A percentile compares a stretch with the other conserved stretches of the same genome.
These are phyloP conservation scores for Cladosporium sp. DNA, from an alignment of 2,329 filamentous ascomycete species.

Conservation along the genomic window DNA sequence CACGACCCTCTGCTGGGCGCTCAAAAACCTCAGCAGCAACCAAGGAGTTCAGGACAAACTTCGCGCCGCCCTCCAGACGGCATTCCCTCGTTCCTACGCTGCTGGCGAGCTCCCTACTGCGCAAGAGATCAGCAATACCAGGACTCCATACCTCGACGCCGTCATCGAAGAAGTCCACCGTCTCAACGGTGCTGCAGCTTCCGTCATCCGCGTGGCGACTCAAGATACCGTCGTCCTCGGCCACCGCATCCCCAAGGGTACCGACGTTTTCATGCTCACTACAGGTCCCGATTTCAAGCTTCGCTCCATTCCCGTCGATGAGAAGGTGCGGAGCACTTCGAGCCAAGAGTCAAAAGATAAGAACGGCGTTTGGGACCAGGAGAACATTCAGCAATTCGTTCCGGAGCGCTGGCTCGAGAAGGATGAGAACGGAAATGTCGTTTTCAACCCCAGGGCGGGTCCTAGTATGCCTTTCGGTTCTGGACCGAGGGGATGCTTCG, in stretches of 20 bases:
- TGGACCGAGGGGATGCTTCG: slow-evolving; percentile 36
- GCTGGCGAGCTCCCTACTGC: slow-evolving; percentile 2
- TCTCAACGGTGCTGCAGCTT: slow-evolving; percentile 24
- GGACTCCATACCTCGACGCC: slow-evolving; percentile 38
- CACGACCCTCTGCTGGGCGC: slow-evolving; percentile 37
- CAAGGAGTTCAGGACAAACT: slow-evolving; percentile 34
- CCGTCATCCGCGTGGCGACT: slow-evolving; percentile 28
- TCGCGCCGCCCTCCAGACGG: slow-evolving; percentile 26
- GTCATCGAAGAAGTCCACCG: slow-evolving; percentile 39
- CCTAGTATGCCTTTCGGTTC: slow-evolving; percentile 34
- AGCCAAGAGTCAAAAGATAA: slow-evolving; percentile 27
- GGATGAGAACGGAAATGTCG: slow-evolving; percentile 24
- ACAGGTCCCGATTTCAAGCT: slow-evolving; percentile 19
- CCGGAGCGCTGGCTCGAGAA: slow-evolving; percentile 38
- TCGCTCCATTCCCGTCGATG: slow-evolving; percentile 24
- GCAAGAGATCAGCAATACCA: background rate
- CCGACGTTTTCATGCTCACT: slow-evolving; percentile 29
- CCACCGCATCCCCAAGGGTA: slow-evolving; percentile 37
- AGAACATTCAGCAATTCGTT: slow-evolving; percentile 31
- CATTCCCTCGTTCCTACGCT: slow-evolving; percentile 23
- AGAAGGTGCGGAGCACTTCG: slow-evolving; percentile 27
- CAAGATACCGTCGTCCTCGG: slow-evolving; percentile 40
- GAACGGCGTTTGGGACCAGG: slow-evolving; percentile 23
- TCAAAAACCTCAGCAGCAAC: slow-evolving; percentile 37
- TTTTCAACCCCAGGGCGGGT: slow-evolving; percentile 33